A percentile compares a stretch with the other conserved stretches of the same genome.
These are phyloP conservation scores for Tephrocybe sp. DNA, from an alignment of 768 basidiomycete genomes.

Conservation along the genomic window DNA sequence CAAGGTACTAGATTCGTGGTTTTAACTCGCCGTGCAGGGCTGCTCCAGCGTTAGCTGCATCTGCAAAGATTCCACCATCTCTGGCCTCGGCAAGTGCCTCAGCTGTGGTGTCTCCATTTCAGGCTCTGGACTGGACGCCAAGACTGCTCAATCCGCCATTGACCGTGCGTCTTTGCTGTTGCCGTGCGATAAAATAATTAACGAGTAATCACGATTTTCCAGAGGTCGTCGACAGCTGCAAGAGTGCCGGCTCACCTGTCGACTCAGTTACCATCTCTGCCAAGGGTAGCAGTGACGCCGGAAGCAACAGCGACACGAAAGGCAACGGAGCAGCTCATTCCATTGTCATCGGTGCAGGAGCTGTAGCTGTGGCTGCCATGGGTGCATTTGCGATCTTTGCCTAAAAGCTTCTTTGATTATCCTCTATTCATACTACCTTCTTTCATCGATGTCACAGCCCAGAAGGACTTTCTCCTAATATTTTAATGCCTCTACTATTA, in stretches of 20 bases:
- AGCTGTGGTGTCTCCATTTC: slow-evolving; percentile 8
- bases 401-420: neutral
- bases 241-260: slow-evolving; percentile 7
- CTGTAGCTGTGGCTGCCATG: neutral
- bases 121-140: slow-evolving; percentile 2
- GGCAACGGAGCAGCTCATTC: neutral
- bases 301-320: neutral
- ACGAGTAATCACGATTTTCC: neutral
- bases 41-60: slow-evolving; percentile 5
- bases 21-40: neutral
- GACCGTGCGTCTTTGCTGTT: slow-evolving; percentile 8
- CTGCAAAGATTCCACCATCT: slow-evolving; percentile 6
- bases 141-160: slow-evolving; percentile 7
- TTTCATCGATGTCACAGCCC: too few relatives aligned
- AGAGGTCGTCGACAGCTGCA: slow-evolving; percentile 8
- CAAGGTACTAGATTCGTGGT: neutral
- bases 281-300: neutral
- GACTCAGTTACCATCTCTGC: slow-evolving; percentile 7
- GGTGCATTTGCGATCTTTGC: neutral
- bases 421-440: too few relatives aligned
- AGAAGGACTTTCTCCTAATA: too few relatives aligned
- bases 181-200: neutral
- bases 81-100: slow-evolving; percentile 5
- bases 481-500: too few relatives aligned
- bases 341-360: neutral